These are phyloP conservation scores for Saturnispora besseyi DNA, from an alignment of 805 yeast species.

Conservation along the genomic window DNA sequence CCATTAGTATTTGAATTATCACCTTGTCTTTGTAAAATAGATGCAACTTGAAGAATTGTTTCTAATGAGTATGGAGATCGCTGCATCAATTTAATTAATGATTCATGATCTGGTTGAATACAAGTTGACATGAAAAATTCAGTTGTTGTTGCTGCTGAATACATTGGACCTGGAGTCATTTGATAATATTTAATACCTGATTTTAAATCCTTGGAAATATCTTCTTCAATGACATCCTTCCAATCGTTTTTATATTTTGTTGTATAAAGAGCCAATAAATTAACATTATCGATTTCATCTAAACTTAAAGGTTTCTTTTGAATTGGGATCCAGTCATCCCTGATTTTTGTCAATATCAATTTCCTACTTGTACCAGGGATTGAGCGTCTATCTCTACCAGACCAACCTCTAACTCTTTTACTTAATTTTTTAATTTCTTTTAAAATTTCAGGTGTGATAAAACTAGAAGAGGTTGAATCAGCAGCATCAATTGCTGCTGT, in stretches of 20 bases:
- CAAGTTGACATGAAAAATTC: slow-evolving; percentile 50
- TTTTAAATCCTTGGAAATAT: slow-evolving; percentile 30
- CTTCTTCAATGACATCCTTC: slow-evolving; percentile 40
- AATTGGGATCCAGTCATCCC: slow-evolving; percentile 77
- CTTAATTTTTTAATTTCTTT: slow-evolving; percentile 52
- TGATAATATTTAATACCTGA: slow-evolving; percentile 49
- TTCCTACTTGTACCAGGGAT: slow-evolving; percentile 71
- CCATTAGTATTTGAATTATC: slow-evolving; percentile 66
- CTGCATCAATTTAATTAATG: slow-evolving; percentile 49
- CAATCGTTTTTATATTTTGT: slow-evolving; percentile 32
- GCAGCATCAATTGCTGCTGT: slow-evolving; percentile 65
- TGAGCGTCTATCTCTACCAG: slow-evolving; percentile 63
- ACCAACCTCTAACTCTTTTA: slow-evolving; percentile 69
- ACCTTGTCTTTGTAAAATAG: slow-evolving; percentile 68
- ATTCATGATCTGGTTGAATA: slow-evolving; percentile 71
- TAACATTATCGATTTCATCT: slow-evolving; percentile 41
- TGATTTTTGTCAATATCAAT: slow-evolving; percentile 56
- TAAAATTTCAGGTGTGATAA: slow-evolving; percentile 59
- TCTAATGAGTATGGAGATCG: slow-evolving; percentile 67
- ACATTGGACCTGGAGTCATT: slow-evolving; percentile 31
- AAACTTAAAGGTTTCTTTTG: slow-evolving; percentile 48
- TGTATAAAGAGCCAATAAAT: slow-evolving; percentile 31
- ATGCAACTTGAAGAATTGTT: slow-evolving; percentile 70
- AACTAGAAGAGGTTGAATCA: slow-evolving; percentile 61
- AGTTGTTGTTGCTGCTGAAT: slow-evolving; percentile 32